Evolutionary conservation across 441 rosid genomes (phyloP), one percentile per base, ranked within the genome.

Genomic region (Viola pubescens): DNA sequence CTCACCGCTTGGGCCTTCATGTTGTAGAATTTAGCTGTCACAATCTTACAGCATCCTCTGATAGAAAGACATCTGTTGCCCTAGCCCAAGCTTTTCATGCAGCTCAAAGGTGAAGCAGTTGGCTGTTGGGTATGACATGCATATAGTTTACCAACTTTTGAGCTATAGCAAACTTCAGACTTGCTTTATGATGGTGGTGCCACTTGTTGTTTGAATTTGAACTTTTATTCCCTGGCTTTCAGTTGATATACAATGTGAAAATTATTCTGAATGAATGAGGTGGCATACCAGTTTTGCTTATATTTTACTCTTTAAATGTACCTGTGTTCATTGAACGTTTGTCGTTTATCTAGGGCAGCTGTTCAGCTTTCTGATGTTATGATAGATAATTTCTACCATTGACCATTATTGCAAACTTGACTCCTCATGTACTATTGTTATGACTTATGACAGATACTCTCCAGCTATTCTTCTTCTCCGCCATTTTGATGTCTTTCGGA

Each of bases 11-110:
- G 79, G 97, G 97, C 54, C 69, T 89, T 67, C 97, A 89, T 82
- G 88, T 89, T 16, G 95, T 92, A 69, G 98, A 89, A 71, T 80
- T 82, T 74, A 92, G 94, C 75, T 92, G 98, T 74, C 94, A 89
- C 70, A 81, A 65, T 72, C 74, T 92, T 58, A 75, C 74, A 77
- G 77, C 90, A 26, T 81, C 97, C 41, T 81, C 97, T 63, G 97
- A 87, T 67, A 82, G 77, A 76, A 92, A 76, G 68, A 78, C 82
- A 58, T 84, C 98, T 51, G 65, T 60, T 73, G 86, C 94, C 46
- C 81, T 94, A 59, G 80, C 87, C 66, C 85, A 94, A 76, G 89
- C 96, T 76, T 89, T 94, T 75, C 69, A 73, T 67, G 74, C 82
- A 60, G 96, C 96, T 13, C 88, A 75, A 82, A 94, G 95, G 98